A percentile compares a stretch with the other conserved stretches of the same genome.
These are phyloP conservation scores for Onygena corvina DNA, from an alignment of 2,329 filamentous ascomycete species.

Conservation along the genomic window DNA sequence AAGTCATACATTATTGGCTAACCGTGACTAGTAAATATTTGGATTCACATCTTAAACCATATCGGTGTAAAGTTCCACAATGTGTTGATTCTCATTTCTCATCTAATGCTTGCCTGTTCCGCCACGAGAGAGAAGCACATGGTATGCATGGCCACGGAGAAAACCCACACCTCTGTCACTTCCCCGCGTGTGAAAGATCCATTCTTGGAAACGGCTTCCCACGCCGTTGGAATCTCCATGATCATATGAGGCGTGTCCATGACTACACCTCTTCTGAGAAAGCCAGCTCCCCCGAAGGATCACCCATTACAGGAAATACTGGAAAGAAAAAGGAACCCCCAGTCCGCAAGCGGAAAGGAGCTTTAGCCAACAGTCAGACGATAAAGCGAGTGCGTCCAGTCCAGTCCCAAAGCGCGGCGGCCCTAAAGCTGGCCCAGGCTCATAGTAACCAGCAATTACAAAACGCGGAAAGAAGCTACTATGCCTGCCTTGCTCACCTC, in stretches of 20 bases:
- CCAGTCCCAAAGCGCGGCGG: constrained; percentile 27
- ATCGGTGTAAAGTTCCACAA: constrained; percentile 75
- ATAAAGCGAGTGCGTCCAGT: constrained; percentile 35
- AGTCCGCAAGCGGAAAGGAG: constrained; percentile 30
- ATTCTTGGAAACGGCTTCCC: constrained; percentile 78
- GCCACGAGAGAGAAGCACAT: constrained; percentile 90
- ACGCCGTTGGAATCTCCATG: constrained; percentile 85
- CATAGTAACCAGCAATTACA: constrained; percentile 32
- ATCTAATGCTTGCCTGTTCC: constrained; percentile 84
- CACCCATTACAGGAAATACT: constrained; percentile 21
- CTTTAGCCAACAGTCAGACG: constrained; percentile 26
- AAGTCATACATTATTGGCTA: constrained; percentile 15
- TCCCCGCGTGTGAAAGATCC: constrained; percentile 75
- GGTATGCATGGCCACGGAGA: constrained; percentile 90
- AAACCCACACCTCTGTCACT: constrained; percentile 81
- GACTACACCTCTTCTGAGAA: constrained; percentile 41
- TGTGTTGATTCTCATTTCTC: constrained; percentile 86
- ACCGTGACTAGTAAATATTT: constrained; percentile 69
- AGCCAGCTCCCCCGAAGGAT: constrained; percentile 32
- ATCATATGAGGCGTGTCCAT: constrained; percentile 95
- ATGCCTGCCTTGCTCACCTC: constrained; percentile 30
- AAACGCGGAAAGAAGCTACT: constrained; percentile 33
- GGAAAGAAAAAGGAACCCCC: constrained; percentile 29
- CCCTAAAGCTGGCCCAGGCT: constrained; percentile 25
- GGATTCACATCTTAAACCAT: constrained; percentile 92